Base-by-base conservation (phyloP, 2,329 filamentous ascomycete species). In the Fusarium sp. region DNA sequence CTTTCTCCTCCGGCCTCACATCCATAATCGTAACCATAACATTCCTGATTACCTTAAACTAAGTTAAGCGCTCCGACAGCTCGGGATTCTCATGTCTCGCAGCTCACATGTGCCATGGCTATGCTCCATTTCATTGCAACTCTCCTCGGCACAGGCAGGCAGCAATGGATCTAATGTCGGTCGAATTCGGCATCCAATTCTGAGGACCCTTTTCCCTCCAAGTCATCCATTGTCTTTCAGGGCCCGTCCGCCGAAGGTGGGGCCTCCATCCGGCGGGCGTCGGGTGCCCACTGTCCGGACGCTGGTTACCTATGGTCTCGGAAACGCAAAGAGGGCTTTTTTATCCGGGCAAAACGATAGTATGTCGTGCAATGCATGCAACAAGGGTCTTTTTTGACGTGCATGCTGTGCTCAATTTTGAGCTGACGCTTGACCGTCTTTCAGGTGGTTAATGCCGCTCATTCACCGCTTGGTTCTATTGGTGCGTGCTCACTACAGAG, bases 401-500 rank as follows among this genome's bases (percentile, higher is more conserved):
- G 42, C 60, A 49, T 52, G 8, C 44, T 50, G 50, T 67, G 47
- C 65, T 68, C 69, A 69, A 69, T 35, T 46, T 63, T 68, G 47
- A 69, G 52, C 64, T 52, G 50, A 40, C 30, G 46, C 56, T 65
- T 72, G 70, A 72, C 70, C 70, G 69, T 72, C 69, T 72, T 72
- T 72, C 68, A 72, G 49, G 16, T 49, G 38, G 59, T 67, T 64
- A 50, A 64, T 69, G 66, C 64, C 64, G 57, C 66, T 60, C 56
- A 69, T 72, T 73, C 70, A 72, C 69, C 70, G 69, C 70, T 30
- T 66, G 44, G 44, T 54, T 52, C n/a, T 16, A 44, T 47, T 53
- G 33, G 40, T 69, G 64, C 42, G 35, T 65, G 64, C 57, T 72
- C 30, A 21, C 44, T 6, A 30, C 18, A 50, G 49, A 43, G 38